phyloP scores from a whole-genome alignment of 139 green algal species.

The Volvox reticuliferus region DNA sequence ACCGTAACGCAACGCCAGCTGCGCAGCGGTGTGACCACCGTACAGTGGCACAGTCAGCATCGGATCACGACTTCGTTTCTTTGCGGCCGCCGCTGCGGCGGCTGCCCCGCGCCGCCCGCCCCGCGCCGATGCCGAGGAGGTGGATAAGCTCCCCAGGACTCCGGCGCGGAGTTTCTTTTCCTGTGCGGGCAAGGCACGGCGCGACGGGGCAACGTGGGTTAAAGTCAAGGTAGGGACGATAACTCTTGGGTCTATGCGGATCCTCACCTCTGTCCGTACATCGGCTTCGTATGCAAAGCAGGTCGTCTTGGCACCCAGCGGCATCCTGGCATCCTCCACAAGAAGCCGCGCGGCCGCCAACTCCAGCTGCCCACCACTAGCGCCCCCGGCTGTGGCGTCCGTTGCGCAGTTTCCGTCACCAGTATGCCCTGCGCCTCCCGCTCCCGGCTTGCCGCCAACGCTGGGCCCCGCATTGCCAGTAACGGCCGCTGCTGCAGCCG shows the following conservation, averaged over 20 bases:
- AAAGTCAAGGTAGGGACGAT: neutral
- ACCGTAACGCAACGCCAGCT: slow-evolving; percentile 38
- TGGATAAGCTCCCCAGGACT: neutral
- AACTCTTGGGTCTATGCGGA: neutral
- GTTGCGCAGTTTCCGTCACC: neutral
- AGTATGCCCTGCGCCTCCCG: too few relatives aligned
- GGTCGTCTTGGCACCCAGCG: slow-evolving; percentile 40
- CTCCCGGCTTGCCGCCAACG: neutral
- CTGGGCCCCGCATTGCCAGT: neutral
- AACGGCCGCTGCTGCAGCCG: neutral
- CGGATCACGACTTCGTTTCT: slow-evolving; percentile 22
- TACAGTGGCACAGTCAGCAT: slow-evolving; percentile 46
- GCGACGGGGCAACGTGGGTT: neutral
- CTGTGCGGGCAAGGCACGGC: neutral
- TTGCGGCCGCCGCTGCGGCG: neutral
- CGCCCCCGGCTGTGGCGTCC: neutral
- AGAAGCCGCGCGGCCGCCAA: slow-evolving; percentile 35
- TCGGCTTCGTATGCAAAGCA: slow-evolving; percentile 47
- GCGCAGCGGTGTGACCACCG: slow-evolving; percentile 33
- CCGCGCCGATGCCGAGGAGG: neutral
- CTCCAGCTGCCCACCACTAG: slow-evolving; percentile 23
- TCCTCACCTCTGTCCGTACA: slow-evolving; percentile 31
- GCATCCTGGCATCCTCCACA: slow-evolving; percentile 46
- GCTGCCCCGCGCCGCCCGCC: neutral
- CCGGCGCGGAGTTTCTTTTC: slow-evolving; percentile 29